Evolutionary conservation across 306 rosid genomes (phyloP).

Genomic region (Gastrolobium villosum): DNA sequence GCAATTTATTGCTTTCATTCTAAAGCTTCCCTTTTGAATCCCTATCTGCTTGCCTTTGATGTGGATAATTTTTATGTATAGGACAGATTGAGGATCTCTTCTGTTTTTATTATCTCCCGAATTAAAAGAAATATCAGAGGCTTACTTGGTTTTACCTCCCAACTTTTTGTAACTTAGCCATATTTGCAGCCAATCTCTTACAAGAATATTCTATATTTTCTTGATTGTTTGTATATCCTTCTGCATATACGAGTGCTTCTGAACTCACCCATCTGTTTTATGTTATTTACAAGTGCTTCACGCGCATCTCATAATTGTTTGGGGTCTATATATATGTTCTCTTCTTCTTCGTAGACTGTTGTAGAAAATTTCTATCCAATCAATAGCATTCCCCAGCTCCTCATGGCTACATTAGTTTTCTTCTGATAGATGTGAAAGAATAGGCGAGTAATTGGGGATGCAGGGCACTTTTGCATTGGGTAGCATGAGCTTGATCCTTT

Average conservation of each 20-base stretch:
- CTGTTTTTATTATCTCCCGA: not conserved
- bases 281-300: conserved; percentile 12
- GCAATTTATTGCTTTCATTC: conserved; percentile 15
- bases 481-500: conserved; percentile 16
- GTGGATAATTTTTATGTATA: not conserved
- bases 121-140: not conserved
- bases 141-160: conserved; percentile 29
- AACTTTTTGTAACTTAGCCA: not conserved
- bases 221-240: conserved; percentile 5
- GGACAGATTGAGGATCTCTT: conserved; percentile 1
- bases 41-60: conserved; percentile 13
- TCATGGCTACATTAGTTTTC: not conserved
- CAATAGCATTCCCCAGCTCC: not conserved
- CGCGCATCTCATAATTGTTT: not conserved
- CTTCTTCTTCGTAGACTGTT: not conserved
- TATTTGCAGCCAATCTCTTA: not conserved
- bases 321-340: not conserved
- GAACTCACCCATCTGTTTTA: not conserved
- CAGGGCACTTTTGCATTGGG: conserved; percentile 1
- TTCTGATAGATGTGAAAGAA: conserved; percentile 21
- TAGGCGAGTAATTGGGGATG: not conserved
- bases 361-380: not conserved
- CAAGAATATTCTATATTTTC: not conserved
- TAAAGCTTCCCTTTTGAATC: conserved; percentile 1
- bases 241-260: not conserved